Conservation (phyloP, 352 stramenopile species). For the Phytophthora pluvialis region DNA sequence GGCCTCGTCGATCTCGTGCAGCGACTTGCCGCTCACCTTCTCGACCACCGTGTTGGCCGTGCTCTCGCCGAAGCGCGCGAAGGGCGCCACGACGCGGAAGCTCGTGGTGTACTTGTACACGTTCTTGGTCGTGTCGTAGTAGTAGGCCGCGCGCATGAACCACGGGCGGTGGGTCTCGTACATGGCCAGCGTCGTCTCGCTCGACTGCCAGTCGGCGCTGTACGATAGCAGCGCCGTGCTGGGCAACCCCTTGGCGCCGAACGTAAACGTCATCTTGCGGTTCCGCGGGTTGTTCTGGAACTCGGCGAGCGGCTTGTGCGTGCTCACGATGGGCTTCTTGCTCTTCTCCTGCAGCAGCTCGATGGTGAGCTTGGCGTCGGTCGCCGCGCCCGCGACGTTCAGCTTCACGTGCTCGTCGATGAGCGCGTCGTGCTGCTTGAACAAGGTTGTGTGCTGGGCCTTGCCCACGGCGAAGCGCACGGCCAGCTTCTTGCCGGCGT, state of each 20-base stretch:
- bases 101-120: constrained; percentile 87
- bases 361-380: constrained; percentile 37
- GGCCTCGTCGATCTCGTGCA: constrained; percentile 63
- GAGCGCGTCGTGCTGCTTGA: constrained; percentile 27
- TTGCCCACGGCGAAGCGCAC: constrained; percentile 37
- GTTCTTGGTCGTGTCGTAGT: constrained; percentile 82
- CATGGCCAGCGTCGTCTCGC: constrained; percentile 22
- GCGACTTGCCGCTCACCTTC: constrained; percentile 64
- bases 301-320: constrained; percentile 39
- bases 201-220: constrained; percentile 35
- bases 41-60: constrained; percentile 72
- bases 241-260: constrained; percentile 36
- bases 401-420: constrained; percentile 51
- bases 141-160: constrained; percentile 79
- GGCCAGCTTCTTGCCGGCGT: constrained; percentile 22
- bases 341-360: constrained; percentile 25
- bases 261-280: constrained; percentile 52
- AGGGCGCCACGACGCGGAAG: constrained; percentile 63
- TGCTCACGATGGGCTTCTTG: constrained; percentile 49
- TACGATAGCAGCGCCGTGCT: constrained; percentile 40
- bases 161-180: constrained; percentile 56
- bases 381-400: constrained; percentile 35
- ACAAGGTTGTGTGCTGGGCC: constrained; percentile 35
- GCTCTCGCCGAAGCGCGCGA: constrained; percentile 70
- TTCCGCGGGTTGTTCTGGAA: constrained; percentile 35